Evolutionary conservation across 495 filamentous ascomycete species (phyloP), one percentile per base, ranked within the genome.

Genomic region (Aspergillus avenaceus): DNA sequence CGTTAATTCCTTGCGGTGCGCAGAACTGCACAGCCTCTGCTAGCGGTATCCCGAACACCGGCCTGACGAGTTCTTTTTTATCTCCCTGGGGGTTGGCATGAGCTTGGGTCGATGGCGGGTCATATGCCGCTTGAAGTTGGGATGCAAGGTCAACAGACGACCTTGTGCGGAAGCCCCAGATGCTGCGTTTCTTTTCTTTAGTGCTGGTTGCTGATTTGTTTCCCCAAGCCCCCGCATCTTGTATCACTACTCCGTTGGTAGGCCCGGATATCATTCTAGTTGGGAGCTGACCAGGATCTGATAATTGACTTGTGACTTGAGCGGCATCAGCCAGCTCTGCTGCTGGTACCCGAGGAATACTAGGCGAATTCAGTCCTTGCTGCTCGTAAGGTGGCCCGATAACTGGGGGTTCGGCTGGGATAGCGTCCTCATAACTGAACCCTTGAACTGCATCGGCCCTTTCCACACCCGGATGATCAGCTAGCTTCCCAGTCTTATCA

Each of bases 181-280:
- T 95, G 67, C 91, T 92, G 32, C 93, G 84, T 66, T 97, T 97
- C 64, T 90, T 86, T 60, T 91, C 88, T 50, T 87, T 89, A 22
- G 74, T 75, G 40, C 51, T 59, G 8, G 50, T 58, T 8, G 44
- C 47, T 36, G 78, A 64, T 66, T 86, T 93, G 61, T 84, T 90
- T 24, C 92, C 93, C 92, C 92, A 97, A 2, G 82, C 78, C 34
- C 84, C 84, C n/a, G 81, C 80, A 70, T 96, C 87, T 21, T 91
- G 86, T 52, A 98, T 97, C 14, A 90, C 74, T 23, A 85, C 74
- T 38, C 87, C 87, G 66, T 96, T 95, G 31, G 84, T 91, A 1
- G 95, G 93, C 21, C 76, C 88, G 6, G 93, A 97, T 38, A 97
- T 97, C 14, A 80, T 64, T 57, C 84, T 88, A 5, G 74, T 72